These are phyloP conservation scores for Cutaneotrichosporon dermatis DNA, from an alignment of 1,284 basidiomycete genomes.

Conservation along the genomic window DNA sequence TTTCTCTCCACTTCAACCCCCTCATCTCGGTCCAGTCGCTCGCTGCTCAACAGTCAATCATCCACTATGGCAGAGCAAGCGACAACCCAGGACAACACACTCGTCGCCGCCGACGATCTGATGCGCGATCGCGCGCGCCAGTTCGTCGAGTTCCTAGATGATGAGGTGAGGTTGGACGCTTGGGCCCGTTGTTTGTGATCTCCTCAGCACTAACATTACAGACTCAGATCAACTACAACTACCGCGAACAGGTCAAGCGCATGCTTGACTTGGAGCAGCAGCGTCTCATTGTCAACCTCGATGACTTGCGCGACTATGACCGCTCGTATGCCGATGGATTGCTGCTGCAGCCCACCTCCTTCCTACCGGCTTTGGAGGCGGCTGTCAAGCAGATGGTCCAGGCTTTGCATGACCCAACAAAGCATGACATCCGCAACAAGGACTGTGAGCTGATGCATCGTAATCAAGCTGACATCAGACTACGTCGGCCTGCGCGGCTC, in stretches of 20 bases:
- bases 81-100: constrained; percentile 33
- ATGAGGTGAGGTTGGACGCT: constrained; percentile 57
- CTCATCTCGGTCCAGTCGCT: not conserved
- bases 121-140: constrained; percentile 69
- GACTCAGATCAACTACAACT: constrained; percentile 58
- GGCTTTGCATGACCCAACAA: constrained; percentile 69
- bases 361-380: constrained; percentile 85
- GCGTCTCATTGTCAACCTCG: constrained; percentile 91
- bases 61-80: constrained; percentile 35
- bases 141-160: constrained; percentile 83
- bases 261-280: constrained; percentile 81
- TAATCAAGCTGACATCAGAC: constrained; percentile 31
- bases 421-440: constrained; percentile 76
- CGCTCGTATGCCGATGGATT: constrained; percentile 68
- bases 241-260: constrained; percentile 76
- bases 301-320: constrained; percentile 91
- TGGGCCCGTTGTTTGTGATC: not conserved
- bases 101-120: constrained; percentile 59
- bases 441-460: constrained; percentile 43
- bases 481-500: constrained; percentile 90
- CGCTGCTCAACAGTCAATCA: not conserved
- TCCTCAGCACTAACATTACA: constrained; percentile 10
- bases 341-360: constrained; percentile 82
- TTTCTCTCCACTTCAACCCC: not conserved
- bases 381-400: constrained; percentile 74